Percentiles rank a stretch among this genome's conserved stretches.
Evolutionary conservation across 2,329 filamentous ascomycete genomes (phyloP).

Genomic region (Diaporthe citrichinensis): DNA sequence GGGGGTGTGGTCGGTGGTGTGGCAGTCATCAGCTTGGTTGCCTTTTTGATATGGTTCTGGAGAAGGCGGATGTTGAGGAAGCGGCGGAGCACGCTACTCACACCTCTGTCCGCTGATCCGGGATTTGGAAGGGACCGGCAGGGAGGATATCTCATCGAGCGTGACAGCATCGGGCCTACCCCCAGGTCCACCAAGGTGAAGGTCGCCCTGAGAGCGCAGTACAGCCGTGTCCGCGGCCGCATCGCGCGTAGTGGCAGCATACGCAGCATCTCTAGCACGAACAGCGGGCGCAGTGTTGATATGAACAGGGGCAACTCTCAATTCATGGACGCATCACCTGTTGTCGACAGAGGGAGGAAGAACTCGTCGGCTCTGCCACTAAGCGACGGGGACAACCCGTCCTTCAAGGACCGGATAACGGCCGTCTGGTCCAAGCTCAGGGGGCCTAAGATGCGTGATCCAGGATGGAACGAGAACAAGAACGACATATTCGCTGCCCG

Average conservation of each 20-base stretch:
- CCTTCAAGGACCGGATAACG: conserved; percentile 56
- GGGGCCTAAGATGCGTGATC: conserved; percentile 43
- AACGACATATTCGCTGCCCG: conserved; percentile 48
- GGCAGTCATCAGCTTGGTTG: conserved; percentile 60
- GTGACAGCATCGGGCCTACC: conserved; percentile 64
- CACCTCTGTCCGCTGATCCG: conserved; percentile 58
- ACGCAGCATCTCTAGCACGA: conserved; percentile 48
- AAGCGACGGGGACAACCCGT: conserved; percentile 42
- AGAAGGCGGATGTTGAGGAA: conserved; percentile 58
- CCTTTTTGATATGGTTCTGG: conserved; percentile 66
- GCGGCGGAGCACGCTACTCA: conserved; percentile 64
- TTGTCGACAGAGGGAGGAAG: conserved; percentile 53
- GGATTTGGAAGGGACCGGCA: conserved; percentile 47
- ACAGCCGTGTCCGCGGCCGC: conserved; percentile 52
- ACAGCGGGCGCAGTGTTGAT: conserved; percentile 59
- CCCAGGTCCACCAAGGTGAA: conserved; percentile 58
- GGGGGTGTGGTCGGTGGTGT: conserved; percentile 67
- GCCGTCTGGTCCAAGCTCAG: conserved; percentile 63
- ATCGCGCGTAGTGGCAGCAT: conserved; percentile 44
- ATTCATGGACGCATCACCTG: conserved; percentile 54
- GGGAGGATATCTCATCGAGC: conserved; percentile 58
- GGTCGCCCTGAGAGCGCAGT: conserved; percentile 55
- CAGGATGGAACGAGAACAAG: conserved; percentile 42
- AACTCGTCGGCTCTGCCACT: conserved; percentile 50
- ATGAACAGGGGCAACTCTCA: conserved; percentile 69